Conservation (phyloP, 306 rosid genomes). For the Cucurbita argyrosperma region DNA sequence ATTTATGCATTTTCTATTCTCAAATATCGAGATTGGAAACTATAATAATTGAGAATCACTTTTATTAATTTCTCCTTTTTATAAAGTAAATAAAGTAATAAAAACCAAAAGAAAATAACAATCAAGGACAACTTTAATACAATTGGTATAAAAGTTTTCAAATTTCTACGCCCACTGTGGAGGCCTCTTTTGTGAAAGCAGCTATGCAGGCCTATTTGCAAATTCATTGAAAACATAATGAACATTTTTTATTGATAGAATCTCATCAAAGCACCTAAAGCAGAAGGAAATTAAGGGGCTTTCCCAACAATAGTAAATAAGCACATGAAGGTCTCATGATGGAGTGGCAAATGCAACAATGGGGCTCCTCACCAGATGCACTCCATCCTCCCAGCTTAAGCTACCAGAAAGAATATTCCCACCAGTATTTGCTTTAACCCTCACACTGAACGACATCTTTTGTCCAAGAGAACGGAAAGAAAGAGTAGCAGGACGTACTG, state of each 20-base stretch:
- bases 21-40: too few relatives aligned
- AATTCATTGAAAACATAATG: not conserved
- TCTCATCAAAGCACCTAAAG: not conserved
- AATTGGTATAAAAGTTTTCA: too few relatives aligned
- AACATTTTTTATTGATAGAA: not conserved
- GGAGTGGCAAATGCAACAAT: constrained; percentile 6
- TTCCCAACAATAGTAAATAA: not conserved
- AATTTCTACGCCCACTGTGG: too few relatives aligned
- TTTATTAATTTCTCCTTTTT: too few relatives aligned
- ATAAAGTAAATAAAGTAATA: too few relatives aligned
- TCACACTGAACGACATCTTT: constrained; percentile 12
- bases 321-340: not conserved
- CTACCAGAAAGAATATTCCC: constrained; percentile 1
- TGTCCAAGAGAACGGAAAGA: constrained; percentile 18
- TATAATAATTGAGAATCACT: too few relatives aligned
- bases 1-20: too few relatives aligned
- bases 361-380: constrained; percentile 19
- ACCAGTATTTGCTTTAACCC: not conserved
- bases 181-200: too few relatives aligned
- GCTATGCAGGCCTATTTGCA: too few relatives aligned
- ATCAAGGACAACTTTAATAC: too few relatives aligned
- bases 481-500: constrained; percentile 17
- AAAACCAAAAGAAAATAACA: too few relatives aligned
- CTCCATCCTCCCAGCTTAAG: constrained; percentile 15
- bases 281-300: not conserved